Evolutionary conservation across 352 stramenopile species (phyloP), one percentile per base, ranked within the genome.

Genomic region (Globisporangium nunn): DNA sequence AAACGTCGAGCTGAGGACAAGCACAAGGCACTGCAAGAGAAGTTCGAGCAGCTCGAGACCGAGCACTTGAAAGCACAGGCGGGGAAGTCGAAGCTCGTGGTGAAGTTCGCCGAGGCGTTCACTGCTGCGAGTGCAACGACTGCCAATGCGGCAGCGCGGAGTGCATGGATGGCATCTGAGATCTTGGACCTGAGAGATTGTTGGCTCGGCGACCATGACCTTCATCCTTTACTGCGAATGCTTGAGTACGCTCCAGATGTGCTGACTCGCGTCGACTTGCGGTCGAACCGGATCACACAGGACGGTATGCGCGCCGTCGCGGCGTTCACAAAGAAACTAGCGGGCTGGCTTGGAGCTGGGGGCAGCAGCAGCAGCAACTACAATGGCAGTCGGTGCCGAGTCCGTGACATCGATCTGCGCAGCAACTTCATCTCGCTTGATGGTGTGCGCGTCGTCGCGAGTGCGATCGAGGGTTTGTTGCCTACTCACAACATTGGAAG

Each of bases 341-440:
- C n/a, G 7, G 30, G 30, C 0, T 55, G 40, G 53, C 31, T 64
- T 15, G 18, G 12, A 28, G 30, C 14, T 29, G 44, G 44, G 2
- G 17, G 44, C 17, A 55, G 35, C 14, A 54, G 33, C 30, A 44
- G 14, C 43, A 29, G 33, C 44, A 50, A 43, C 31, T 40, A 35
- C 7, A 28, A 33, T 3, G 49, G 43, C 15, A 30, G 15, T 18
- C 44, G 5, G 0, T 50, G 28, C 3, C 49, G 52, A 6, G 54
- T 87, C 10, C 55, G 61, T 29, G 71, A 89, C 52, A 44, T 92
- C 6, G 75, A 88, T 58, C 58, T 92, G 15, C 79, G 80, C 23
- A 64, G 75, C n/a, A 92, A 92, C 47, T 87, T 66, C 57, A 68
- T 92, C 51, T 83, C 78, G 15, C 65, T 87, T 2, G 78, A 89